Base-by-base conservation (phyloP, 2,329 filamentous ascomycete genomes). In the Colletotrichum sp. region DNA sequence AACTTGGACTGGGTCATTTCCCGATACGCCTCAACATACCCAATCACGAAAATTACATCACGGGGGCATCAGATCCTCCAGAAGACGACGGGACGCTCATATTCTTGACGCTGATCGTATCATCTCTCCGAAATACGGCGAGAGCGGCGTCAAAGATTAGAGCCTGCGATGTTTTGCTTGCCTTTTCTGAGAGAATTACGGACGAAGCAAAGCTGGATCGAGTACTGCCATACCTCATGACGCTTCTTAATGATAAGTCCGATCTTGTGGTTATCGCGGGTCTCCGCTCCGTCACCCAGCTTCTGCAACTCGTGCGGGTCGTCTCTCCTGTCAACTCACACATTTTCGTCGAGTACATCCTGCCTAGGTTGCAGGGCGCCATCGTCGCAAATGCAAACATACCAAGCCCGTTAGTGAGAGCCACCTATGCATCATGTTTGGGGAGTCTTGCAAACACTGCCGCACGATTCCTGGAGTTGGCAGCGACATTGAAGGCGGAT, bases 191-290 rank as follows among this genome's bases (percentile, higher is more conserved):
- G 85, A 91, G 94, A 75, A 85, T 98, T 28, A 98, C 96, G 0
- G 98, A 99, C 82, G 97, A 99, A 85, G 96, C 96, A 5, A 98
- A 98, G 83, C 88, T 99, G 65, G 98, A 99, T 83, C 92, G 97
- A 66, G 94, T 98, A 28, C 87, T 99, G 66, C 97, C 97, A 2
- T 98, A 98, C 82, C 87, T 98, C 44, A 94, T 98, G 86, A 91
- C 93, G 7, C 85, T 98, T 32, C 87, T 99, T 15, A 93, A 92
- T 75, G 97, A 99, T 82, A 92, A 93, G 79, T 92, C 94, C 3
- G 95, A 98, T 78, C 89, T 95, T 79, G 96, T 99, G 16, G 94
- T 95, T 63, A 92, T 98, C 65, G 93, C 96, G 28, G 96, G 96
- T 5, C 90, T 98, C 60, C 91, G 96, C 72, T 95, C 95, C 6